Percentiles rank a stretch among this genome's conserved stretches.
These are phyloP conservation scores for Penicillium subrubescens DNA, from an alignment of 495 filamentous ascomycete genomes.

Conservation along the genomic window DNA sequence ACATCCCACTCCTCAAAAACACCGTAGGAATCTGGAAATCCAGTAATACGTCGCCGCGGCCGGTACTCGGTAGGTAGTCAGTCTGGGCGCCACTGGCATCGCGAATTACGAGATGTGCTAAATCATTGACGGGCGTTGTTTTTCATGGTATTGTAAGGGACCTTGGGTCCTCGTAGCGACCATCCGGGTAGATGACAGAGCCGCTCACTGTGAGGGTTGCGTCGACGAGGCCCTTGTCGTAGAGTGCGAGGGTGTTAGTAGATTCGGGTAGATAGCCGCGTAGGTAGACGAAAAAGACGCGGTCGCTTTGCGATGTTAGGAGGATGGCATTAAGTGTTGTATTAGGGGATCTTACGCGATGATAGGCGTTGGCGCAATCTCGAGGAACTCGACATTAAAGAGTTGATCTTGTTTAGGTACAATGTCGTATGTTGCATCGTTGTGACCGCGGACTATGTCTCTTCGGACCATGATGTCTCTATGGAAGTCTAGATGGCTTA, in stretches of 20 bases:
- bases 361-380: conserved; percentile 22
- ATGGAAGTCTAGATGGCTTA: not conserved
- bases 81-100: conserved; percentile 14
- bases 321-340: not conserved
- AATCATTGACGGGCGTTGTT: conserved; percentile 11
- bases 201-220: conserved; percentile 17
- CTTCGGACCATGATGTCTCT: conserved; percentile 10
- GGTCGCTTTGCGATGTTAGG: conserved; percentile 13
- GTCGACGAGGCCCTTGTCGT: conserved; percentile 13
- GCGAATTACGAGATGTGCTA: conserved; percentile 16
- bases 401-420: conserved; percentile 18
- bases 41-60: conserved; percentile 17
- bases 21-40: conserved; percentile 20
- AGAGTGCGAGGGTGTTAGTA: conserved; percentile 20
- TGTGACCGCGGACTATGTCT: conserved; percentile 17
- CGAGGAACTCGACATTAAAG: conserved; percentile 18
- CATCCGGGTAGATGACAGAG: conserved; percentile 43
- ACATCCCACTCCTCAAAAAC: conserved; percentile 17
- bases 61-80: conserved; percentile 21
- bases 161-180: conserved; percentile 9
- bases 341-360: conserved; percentile 14
- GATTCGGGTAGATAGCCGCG: conserved; percentile 16
- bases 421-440: conserved; percentile 19
- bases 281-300: conserved; percentile 21
- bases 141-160: conserved; percentile 13